Evolutionary conservation across 2,329 filamentous ascomycete genomes (phyloP), one percentile per base, ranked within the genome.

Genomic region (Exophiala oligosperma): DNA sequence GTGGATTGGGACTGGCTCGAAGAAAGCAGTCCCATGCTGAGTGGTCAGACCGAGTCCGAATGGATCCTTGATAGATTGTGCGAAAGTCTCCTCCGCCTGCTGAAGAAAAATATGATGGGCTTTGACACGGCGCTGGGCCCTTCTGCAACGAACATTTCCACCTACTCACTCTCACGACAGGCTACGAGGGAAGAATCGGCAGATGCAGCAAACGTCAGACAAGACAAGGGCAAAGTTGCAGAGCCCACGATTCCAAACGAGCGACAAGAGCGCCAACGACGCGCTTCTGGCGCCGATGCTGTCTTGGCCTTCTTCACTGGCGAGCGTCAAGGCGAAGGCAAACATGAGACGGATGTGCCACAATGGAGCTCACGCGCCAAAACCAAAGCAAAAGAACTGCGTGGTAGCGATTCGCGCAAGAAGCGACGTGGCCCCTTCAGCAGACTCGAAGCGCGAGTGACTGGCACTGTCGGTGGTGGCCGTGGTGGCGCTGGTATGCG

Each of bases 1-100:
- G 74, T 88, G 1, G 81, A 87, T 35, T 89, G 87, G 86, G 87
- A 90, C 67, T 90, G 87, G 87, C 84, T 90, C 54, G 86, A 86
- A 0, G 81, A 88, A 64, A 79, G 84, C 56, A 87, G 84, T 66
- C 87, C 87, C 0, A 83, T 90, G 80, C 74, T 89, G 66, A 81
- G 83, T 2, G 80, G 81, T 47, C 73, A 83, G 60, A 81, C 76
- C 5, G 87, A 90, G 72, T 78, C 84, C 0, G 84, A 89, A 69
- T 90, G 87, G 82, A 74, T 90, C 55, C 73, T 90, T 1, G 82
- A 87, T 68, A 77, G 85, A 35, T 71, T 90, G 11, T 86, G 84
- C 67, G 85, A 88, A 71, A 88, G 85, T 68, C 69, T 90, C 67
- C 72, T 79, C 9, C 72, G 80, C n/a, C 50, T 65, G 6, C 52